Conservation (phyloP, 495 filamentous ascomycete species). For the Aspergillus bridgeri region DNA sequence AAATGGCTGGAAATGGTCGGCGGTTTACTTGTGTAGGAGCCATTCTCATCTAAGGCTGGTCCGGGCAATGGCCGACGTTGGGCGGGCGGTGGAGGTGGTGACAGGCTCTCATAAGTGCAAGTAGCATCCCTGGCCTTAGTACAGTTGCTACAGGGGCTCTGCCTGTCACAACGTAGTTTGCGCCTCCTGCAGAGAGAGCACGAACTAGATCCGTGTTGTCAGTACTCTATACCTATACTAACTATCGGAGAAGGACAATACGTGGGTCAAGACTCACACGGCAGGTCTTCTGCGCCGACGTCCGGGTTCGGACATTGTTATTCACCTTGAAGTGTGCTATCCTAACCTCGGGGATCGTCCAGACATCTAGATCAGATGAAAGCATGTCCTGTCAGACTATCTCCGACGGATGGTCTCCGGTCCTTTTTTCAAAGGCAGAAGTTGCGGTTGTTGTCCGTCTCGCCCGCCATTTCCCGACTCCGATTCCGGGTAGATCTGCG, state of each 20-base stretch:
- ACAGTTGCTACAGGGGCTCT: conserved; percentile 50
- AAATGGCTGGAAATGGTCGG: conserved; percentile 9
- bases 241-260: neutral
- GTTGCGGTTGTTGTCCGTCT: neutral
- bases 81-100: conserved; percentile 8
- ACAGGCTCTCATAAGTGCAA: conserved; percentile 39
- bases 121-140: conserved; percentile 35
- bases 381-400: neutral
- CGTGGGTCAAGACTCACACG: conserved; percentile 30
- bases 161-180: conserved; percentile 51
- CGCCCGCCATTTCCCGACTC: neutral
- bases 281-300: conserved; percentile 46
- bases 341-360: neutral
- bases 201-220: conserved; percentile 24
- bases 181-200: conserved; percentile 45
- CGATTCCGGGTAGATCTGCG: conserved; percentile 14
- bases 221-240: no score
- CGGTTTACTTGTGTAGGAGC: neutral
- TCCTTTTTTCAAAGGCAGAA: neutral
- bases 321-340: neutral
- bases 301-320: conserved; percentile 31
- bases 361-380: neutral
- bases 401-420: neutral
- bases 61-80: conserved; percentile 7
- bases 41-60: neutral